Base-by-base conservation (phyloP, 169 alveolate genomes). In the Plasmodium chabaudi region DNA sequence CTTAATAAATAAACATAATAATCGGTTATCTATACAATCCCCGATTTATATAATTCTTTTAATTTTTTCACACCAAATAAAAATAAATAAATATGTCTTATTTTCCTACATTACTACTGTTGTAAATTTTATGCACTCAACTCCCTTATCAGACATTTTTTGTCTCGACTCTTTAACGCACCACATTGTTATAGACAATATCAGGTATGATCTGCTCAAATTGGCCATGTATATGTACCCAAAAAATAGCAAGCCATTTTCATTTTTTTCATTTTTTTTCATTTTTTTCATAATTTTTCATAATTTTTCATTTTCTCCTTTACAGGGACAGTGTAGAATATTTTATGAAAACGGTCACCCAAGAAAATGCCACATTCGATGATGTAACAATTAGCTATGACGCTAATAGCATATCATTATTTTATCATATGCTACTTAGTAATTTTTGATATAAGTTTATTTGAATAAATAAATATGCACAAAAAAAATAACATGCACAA, bases 291-390 rank as follows among this genome's bases (percentile, higher is more conserved):
- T 27, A 27, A 27, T 1, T 3, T 0, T 34, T 5, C 4, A 34
- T 5, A 3, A 4, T 34, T 34, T 34, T 34, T 34, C 42, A 3
- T 3, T 34, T 74, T 21, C 51, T 25, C 63, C 68, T 34, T 63
- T 77, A 13, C 55, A 77, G 88, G 49, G 88, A 77, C 49, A 77
- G 88, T 55, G 69, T 77, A 56, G 69, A 77, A 9, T 77, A 63
- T 56, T 77, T 77, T 12, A 13, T 77, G 59, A 67, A 64, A 17
- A 63, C 25, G 27, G 21, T 34, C 39, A 23, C 21, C 19, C 17
- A 77, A 57, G 88, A 77, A 25, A 42, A 27, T 12, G 49, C 65
- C 57, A n/a, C 46, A n/a, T 63, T 63, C 19, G 88, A 77, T n/a
- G 77, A 77, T 42, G 15, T 77, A 19, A 47, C 23, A 77, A 64